phyloP scores from a whole-genome alignment of 352 stramenopile genomes.

The Phytophthora agathidicida region DNA sequence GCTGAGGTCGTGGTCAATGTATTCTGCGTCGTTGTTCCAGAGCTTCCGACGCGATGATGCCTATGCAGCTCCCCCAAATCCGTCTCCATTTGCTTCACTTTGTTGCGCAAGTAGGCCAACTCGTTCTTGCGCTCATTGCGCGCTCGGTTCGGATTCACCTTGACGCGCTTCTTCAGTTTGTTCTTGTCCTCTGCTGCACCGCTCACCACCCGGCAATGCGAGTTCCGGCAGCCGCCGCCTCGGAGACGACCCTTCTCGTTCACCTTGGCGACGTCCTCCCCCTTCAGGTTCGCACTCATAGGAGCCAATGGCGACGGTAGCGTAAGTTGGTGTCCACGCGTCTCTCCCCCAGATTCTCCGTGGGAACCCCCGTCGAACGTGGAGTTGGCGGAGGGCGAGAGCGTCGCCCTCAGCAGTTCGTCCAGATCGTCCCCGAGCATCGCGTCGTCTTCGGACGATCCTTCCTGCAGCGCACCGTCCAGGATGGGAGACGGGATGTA shows the following conservation, averaged over 20 bases:
- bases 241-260: slow-evolving; percentile 29
- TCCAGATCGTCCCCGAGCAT: slow-evolving; percentile 22
- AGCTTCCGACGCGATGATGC: slow-evolving; percentile 9
- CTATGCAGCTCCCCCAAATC: slow-evolving; percentile 28
- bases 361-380: neutral
- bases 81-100: slow-evolving; percentile 49
- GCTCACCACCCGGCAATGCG: neutral
- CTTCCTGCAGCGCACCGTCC: slow-evolving; percentile 1
- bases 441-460: slow-evolving; percentile 6
- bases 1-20: neutral
- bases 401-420: slow-evolving; percentile 16
- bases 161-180: slow-evolving; percentile 15
- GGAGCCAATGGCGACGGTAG: slow-evolving; percentile 23
- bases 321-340: neutral
- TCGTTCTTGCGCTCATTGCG: slow-evolving; percentile 58
- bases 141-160: slow-evolving; percentile 49
- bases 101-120: slow-evolving; percentile 56
- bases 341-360: neutral
- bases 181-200: neutral
- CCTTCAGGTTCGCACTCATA: slow-evolving; percentile 8
- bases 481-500: slow-evolving; percentile 1
- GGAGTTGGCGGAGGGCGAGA: slow-evolving; percentile 12
- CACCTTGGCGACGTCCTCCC: slow-evolving; percentile 8
- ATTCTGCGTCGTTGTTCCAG: slow-evolving; percentile 2
- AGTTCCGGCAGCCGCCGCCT: slow-evolving; percentile 5